Evolutionary conservation across 345 rosid genomes (phyloP).

Genomic region (Syzygium aqueum): DNA sequence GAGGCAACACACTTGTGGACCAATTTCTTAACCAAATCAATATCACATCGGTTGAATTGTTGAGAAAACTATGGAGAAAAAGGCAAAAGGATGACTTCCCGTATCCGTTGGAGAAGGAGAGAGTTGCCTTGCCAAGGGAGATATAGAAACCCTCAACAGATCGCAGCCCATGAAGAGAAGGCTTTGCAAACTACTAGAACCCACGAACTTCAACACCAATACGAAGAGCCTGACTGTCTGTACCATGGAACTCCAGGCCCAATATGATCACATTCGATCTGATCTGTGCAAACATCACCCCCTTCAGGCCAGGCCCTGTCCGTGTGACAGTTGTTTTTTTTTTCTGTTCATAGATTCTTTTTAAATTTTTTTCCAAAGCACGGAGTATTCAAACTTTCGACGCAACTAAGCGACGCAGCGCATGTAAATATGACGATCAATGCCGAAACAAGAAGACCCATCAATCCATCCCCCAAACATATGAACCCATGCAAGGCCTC

Average conservation of each 20-base stretch:
- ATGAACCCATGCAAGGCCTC: neutral
- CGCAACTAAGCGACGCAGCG: neutral
- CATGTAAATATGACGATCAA: neutral
- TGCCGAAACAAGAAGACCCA: neutral
- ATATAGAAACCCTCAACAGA: neutral
- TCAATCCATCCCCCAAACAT: neutral
- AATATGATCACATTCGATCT: neutral
- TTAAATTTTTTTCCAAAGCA: neutral
- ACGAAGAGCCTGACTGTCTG: too few relatives aligned
- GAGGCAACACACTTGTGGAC: too few relatives aligned
- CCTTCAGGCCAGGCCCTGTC: neutral
- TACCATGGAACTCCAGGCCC: neutral
- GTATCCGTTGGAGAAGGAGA: too few relatives aligned
- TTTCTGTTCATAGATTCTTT: neutral
- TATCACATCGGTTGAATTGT: too few relatives aligned
- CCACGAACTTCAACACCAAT: neutral
- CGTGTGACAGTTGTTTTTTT: neutral
- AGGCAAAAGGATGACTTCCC: too few relatives aligned
- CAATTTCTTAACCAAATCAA: too few relatives aligned
- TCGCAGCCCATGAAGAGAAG: neutral
- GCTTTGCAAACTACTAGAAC: neutral
- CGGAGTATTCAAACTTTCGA: neutral
- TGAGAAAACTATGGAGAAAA: too few relatives aligned
- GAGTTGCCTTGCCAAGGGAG: neutral
- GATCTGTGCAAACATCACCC: neutral